Evolutionary conservation across 495 filamentous ascomycete genomes (phyloP).

Genomic region (Ascodesmis nigricans): DNA sequence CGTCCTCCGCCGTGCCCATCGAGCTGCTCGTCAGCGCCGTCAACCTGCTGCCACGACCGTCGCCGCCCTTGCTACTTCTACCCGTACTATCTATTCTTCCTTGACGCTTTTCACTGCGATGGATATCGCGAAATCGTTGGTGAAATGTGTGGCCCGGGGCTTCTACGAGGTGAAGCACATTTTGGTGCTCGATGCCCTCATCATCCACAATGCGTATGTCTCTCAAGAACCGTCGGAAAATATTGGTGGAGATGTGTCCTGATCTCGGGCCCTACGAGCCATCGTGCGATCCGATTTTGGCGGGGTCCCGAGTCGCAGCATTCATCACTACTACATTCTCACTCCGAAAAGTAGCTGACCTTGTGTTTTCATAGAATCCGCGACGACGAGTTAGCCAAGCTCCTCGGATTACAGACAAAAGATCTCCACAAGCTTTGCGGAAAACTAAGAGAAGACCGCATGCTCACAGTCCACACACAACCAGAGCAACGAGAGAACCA

Average conservation of each 20-base stretch:
- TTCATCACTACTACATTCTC: not conserved
- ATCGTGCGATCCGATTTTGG: too few species aligned
- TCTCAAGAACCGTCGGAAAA: not conserved
- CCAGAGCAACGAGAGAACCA: constrained; percentile 59
- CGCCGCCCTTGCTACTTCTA: too few species aligned
- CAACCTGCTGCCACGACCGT: too few species aligned
- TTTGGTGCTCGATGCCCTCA: constrained; percentile 75
- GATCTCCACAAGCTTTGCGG: constrained; percentile 72
- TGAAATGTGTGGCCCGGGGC: constrained; percentile 69
- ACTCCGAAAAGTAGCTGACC: constrained; percentile 1
- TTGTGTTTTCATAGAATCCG: too few species aligned
- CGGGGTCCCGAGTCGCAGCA: too few species aligned
- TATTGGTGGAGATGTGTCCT: constrained; percentile 5
- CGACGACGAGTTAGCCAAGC: constrained; percentile 64
- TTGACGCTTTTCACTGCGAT: too few species aligned
- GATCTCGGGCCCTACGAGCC: too few species aligned
- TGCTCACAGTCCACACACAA: constrained; percentile 62
- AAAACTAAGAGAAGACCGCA: constrained; percentile 58
- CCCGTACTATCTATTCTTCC: too few species aligned
- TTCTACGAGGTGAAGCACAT: constrained; percentile 85
- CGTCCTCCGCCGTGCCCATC: too few species aligned
- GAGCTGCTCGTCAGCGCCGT: too few species aligned
- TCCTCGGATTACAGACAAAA: constrained; percentile 73
- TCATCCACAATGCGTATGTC: constrained; percentile 67
- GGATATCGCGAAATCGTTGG: constrained; percentile 71